These are phyloP conservation scores for Emydomyces testavorans DNA, from an alignment of 2,329 filamentous ascomycete genomes.

Conservation along the genomic window DNA sequence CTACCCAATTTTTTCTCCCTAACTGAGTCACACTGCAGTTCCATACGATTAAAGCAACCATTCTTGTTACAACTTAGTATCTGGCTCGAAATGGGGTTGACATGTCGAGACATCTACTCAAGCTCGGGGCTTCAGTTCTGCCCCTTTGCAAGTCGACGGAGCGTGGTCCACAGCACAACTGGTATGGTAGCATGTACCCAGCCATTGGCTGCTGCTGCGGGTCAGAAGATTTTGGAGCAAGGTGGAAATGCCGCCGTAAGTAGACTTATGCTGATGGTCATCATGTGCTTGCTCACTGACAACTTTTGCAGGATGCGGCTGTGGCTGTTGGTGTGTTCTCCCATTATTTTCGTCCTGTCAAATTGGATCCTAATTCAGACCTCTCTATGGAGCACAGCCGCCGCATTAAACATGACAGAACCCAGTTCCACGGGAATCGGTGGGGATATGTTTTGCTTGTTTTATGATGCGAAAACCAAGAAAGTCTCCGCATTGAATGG, in stretches of 20 bases:
- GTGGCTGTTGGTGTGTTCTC: slow-evolving; percentile 66
- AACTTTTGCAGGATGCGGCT: slow-evolving; percentile 63
- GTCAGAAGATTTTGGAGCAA: slow-evolving; percentile 68
- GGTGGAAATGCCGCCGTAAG: slow-evolving; percentile 88
- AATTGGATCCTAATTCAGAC: background rate
- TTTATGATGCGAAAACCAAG: slow-evolving; percentile 71
- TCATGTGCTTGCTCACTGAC: slow-evolving; percentile 3
- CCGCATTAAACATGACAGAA: slow-evolving; percentile 85
- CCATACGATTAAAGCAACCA: background rate
- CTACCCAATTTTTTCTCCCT: background rate
- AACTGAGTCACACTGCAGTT: background rate
- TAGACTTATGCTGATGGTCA: slow-evolving; percentile 17
- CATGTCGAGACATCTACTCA: slow-evolving; percentile 13
- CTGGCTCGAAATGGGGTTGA: slow-evolving; percentile 10
- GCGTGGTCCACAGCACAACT: slow-evolving; percentile 84
- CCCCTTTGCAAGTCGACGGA: slow-evolving; percentile 67
- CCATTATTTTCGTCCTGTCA: background rate
- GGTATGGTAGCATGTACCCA: slow-evolving; percentile 87
- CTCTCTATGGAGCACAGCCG: slow-evolving; percentile 49
- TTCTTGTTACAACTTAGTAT: background rate
- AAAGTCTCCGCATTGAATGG: slow-evolving; percentile 82
- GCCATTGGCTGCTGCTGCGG: slow-evolving; percentile 77
- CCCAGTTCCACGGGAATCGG: slow-evolving; percentile 89
- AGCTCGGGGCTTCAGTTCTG: slow-evolving; percentile 35
- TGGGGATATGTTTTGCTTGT: slow-evolving; percentile 94